Conservation (phyloP, 1,284 basidiomycete species). For the Ceratobasidium sp. region DNA sequence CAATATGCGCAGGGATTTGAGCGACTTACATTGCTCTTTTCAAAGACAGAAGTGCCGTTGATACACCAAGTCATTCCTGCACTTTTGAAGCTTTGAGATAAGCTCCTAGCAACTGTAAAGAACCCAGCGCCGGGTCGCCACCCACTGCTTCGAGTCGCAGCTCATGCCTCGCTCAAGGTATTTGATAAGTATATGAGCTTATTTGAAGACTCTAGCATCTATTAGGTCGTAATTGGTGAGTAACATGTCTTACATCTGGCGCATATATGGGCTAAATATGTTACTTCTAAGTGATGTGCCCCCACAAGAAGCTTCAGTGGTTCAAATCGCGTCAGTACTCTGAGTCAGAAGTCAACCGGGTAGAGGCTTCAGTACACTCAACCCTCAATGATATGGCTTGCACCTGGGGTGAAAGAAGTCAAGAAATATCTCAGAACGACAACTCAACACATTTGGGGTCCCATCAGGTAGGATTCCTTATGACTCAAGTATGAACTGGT, state of each 20-base stretch:
- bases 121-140: background rate
- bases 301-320: constrained; percentile 21
- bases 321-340: background rate
- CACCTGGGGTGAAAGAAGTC: background rate
- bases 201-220: constrained; percentile 19
- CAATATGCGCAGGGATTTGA: constrained; percentile 1
- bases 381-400: background rate
- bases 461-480: background rate
- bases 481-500: no score
- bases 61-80: constrained; percentile 23
- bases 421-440: background rate
- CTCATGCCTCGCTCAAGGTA: background rate
- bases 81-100: constrained; percentile 6
- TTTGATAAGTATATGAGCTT: constrained; percentile 32
- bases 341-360: background rate
- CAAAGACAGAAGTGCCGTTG: constrained; percentile 11
- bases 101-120: background rate
- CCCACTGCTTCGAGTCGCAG: background rate
- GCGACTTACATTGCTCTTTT: constrained; percentile 8
- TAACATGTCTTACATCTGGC: background rate
- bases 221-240: constrained; percentile 16
- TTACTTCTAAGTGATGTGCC: background rate
- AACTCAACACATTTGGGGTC: background rate
- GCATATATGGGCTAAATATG: background rate
- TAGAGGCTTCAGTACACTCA: background rate